Evolutionary conservation across 83 land plant species (phyloP), one percentile per base, ranked within the genome.

Genomic region (Thuja plicata): DNA sequence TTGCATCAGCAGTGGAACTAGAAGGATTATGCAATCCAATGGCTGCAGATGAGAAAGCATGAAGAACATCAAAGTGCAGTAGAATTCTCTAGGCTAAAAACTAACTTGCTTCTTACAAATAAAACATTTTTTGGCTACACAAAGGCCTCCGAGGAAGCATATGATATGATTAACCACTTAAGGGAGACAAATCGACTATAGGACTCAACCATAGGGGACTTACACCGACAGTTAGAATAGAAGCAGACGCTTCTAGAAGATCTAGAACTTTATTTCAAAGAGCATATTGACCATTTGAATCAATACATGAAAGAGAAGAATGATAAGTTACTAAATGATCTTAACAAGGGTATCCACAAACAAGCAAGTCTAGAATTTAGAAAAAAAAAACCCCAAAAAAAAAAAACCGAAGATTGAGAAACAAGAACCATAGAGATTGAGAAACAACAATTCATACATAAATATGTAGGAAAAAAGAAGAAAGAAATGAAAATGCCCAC

Each of bases 51-150:
- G 85, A 34, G 54, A 17, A 90, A 80, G 76, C 71, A 57, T 1
- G 94, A 93, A 43, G 92, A 92, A n/a, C 89, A 80, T 43, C 90
- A 91, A 37, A 91, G 88, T 74, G 89, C 86, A 12, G 85, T 91
- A 45, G 24, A 83, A n/a, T 11, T 13, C 85, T 46, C 43, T n/a
- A 83, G 48, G 52, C 45, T 83, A 46, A 83, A 83, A 48, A 83
- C 1, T 48, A 30, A 83, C 21, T 83, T 43, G 2, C 27, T 45
- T 83, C 54, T 83, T 7, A 83, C 54, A n/a, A 83, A 83, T n/a
- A 83, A 46, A 46, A 83, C 85, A 43, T 83, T 83, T 46, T 83
- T 27, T 83, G 85, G 85, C 85, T 83, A 83, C 54, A 46, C 54
- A 30, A 83, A 13, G 48, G 85, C 55, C 5, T 21, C 48, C 16